Conservation (phyloP, 352 stramenopile species). For the Pythium monospermum region DNA sequence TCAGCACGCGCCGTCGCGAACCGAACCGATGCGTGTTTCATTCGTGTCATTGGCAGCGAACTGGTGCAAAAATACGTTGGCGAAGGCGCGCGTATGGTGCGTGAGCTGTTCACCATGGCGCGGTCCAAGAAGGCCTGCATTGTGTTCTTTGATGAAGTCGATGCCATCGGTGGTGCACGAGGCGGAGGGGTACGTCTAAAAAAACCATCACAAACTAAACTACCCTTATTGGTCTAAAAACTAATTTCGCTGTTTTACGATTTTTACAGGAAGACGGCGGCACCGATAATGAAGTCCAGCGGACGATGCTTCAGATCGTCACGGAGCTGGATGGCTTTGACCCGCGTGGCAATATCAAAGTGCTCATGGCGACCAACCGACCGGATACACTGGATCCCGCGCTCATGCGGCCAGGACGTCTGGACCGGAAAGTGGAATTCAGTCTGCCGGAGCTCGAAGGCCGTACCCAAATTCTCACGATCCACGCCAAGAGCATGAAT, state of each 20-base stretch:
- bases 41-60: slow-evolving; percentile 98
- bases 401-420: slow-evolving; percentile 92
- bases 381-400: slow-evolving; percentile 96
- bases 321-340: slow-evolving; percentile 99
- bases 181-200: slow-evolving; percentile 38
- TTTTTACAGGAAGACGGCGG: slow-evolving; percentile 85
- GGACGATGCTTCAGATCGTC: slow-evolving; percentile 99
- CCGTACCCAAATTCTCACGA: slow-evolving; percentile 98
- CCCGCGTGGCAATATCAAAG: slow-evolving; percentile 98
- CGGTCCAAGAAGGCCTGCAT: slow-evolving; percentile 97
- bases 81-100: slow-evolving; percentile 98
- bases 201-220: too few species aligned
- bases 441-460: slow-evolving; percentile 97
- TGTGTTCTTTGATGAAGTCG: slow-evolving; percentile 99
- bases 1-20: slow-evolving; percentile 97
- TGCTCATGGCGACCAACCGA: slow-evolving; percentile 97
- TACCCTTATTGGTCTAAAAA: too few species aligned
- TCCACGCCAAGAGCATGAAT: slow-evolving; percentile 99
- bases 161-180: slow-evolving; percentile 95
- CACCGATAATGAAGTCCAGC: slow-evolving; percentile 98
- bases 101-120: slow-evolving; percentile 99
- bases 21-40: slow-evolving; percentile 98
- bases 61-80: slow-evolving; percentile 99
- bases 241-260: background rate
- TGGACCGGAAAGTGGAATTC: slow-evolving; percentile 99